phyloP scores from a whole-genome alignment of 352 stramenopile genomes.

The Globisporangium emineosum region DNA sequence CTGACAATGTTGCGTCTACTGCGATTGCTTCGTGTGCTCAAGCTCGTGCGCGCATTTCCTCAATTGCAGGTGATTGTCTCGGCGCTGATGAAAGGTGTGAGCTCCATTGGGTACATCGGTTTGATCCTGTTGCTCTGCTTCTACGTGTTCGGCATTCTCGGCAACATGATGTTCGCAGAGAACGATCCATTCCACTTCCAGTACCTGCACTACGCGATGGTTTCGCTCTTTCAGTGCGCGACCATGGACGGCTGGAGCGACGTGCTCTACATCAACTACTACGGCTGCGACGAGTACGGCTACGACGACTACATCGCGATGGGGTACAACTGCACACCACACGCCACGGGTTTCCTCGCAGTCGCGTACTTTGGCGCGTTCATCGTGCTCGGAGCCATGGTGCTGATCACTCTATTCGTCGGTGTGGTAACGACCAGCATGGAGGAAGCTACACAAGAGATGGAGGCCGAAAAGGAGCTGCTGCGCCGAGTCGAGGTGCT shows the following conservation, averaged over 20 bases:
- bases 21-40: slow-evolving; percentile 81
- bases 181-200: slow-evolving; percentile 91
- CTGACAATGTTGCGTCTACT: slow-evolving; percentile 82
- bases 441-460: slow-evolving; percentile 87
- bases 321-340: slow-evolving; percentile 54
- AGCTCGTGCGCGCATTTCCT: slow-evolving; percentile 84
- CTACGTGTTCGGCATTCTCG: slow-evolving; percentile 90
- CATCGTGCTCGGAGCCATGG: slow-evolving; percentile 81
- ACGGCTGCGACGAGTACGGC: slow-evolving; percentile 81
- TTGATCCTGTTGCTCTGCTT: slow-evolving; percentile 89
- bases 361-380: slow-evolving; percentile 83
- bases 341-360: slow-evolving; percentile 40
- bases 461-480: slow-evolving; percentile 72
- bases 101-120: slow-evolving; percentile 87
- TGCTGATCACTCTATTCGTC: slow-evolving; percentile 91
- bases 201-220: slow-evolving; percentile 83
- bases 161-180: slow-evolving; percentile 85
- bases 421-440: slow-evolving; percentile 91
- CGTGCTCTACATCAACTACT: slow-evolving; percentile 90
- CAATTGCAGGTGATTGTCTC: slow-evolving; percentile 90
- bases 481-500: slow-evolving; percentile 59
- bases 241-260: slow-evolving; percentile 92
- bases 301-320: slow-evolving; percentile 59
- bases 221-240: slow-evolving; percentile 85
- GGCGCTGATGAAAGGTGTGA: slow-evolving; percentile 84